Conservation (phyloP, 2,329 filamentous ascomycete species). For the Colletotrichum zoysiae region DNA sequence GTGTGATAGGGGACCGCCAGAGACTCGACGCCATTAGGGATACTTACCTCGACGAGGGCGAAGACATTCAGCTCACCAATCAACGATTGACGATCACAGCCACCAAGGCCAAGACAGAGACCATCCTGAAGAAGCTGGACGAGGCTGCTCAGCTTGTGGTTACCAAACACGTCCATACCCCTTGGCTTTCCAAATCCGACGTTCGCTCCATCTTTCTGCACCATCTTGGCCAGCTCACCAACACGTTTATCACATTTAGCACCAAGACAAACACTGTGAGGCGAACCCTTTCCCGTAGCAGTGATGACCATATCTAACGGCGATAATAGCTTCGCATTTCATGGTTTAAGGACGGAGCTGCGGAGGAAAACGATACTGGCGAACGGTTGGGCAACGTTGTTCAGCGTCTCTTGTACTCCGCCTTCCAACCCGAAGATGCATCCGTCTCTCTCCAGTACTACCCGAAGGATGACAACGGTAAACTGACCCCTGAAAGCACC, state of each 20-base stretch:
- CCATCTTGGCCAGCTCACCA: slow-evolving; percentile 55
- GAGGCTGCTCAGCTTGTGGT: slow-evolving; percentile 16
- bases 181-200: slow-evolving; percentile 45
- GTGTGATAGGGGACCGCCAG: slow-evolving; percentile 9
- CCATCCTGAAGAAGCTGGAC: slow-evolving; percentile 49
- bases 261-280: slow-evolving; percentile 10
- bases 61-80: slow-evolving; percentile 53
- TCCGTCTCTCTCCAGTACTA: slow-evolving; percentile 6
- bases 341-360: slow-evolving; percentile 19
- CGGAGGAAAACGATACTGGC: slow-evolving; percentile 20
- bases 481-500: slow-evolving; percentile 1
- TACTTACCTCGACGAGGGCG: slow-evolving; percentile 44
- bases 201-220: slow-evolving; percentile 48
- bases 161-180: slow-evolving; percentile 45
- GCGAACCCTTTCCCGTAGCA: neutral
- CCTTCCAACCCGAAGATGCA: slow-evolving; percentile 8
- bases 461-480: slow-evolving; percentile 4
- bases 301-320: neutral
- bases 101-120: slow-evolving; percentile 52
- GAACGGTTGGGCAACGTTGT: slow-evolving; percentile 41
- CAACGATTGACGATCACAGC: slow-evolving; percentile 53
- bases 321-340: slow-evolving; percentile 42
- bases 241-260: slow-evolving; percentile 41
- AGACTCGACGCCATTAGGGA: slow-evolving; percentile 46
- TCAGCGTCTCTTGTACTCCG: slow-evolving; percentile 38